These are phyloP conservation scores for Cutaneotrichosporon dermatis DNA, from an alignment of 1,284 basidiomycete genomes.

Conservation along the genomic window DNA sequence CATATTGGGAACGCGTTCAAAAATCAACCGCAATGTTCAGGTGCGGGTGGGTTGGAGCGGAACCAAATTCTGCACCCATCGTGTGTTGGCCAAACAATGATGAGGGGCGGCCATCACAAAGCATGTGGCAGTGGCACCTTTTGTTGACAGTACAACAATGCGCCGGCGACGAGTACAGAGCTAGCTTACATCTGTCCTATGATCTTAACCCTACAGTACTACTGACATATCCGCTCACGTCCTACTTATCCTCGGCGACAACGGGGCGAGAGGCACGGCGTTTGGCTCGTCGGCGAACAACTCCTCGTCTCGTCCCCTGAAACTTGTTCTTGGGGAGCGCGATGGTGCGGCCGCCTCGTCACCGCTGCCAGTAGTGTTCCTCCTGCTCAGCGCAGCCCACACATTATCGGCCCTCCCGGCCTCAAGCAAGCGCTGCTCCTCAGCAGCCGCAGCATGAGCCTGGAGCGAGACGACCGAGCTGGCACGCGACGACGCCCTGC, in stretches of 20 bases:
- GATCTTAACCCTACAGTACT: not conserved
- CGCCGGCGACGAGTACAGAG: not conserved
- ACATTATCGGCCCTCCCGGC: not conserved
- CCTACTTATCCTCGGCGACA: not conserved
- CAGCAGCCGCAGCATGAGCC: not conserved
- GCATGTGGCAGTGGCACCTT: no score
- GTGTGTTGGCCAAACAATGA: no score
- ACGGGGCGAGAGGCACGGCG: not conserved
- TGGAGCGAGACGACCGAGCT: slow-evolving; percentile 3
- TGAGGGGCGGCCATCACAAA: no score
- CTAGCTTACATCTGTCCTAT: not conserved
- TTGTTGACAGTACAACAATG: not conserved
- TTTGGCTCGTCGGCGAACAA: not conserved
- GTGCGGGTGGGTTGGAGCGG: not conserved
- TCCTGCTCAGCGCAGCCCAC: not conserved
- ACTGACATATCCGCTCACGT: not conserved
- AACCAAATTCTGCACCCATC: not conserved
- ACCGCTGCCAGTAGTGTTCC: not conserved
- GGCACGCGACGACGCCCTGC: not conserved
- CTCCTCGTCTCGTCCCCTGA: not conserved
- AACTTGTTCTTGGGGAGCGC: not conserved
- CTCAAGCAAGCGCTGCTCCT: not conserved
- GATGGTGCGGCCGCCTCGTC: not conserved
- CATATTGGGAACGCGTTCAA: not conserved
- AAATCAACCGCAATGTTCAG: not conserved